Evolutionary conservation across 495 filamentous ascomycete species (phyloP).

Genomic region (Tuber borchii): DNA sequence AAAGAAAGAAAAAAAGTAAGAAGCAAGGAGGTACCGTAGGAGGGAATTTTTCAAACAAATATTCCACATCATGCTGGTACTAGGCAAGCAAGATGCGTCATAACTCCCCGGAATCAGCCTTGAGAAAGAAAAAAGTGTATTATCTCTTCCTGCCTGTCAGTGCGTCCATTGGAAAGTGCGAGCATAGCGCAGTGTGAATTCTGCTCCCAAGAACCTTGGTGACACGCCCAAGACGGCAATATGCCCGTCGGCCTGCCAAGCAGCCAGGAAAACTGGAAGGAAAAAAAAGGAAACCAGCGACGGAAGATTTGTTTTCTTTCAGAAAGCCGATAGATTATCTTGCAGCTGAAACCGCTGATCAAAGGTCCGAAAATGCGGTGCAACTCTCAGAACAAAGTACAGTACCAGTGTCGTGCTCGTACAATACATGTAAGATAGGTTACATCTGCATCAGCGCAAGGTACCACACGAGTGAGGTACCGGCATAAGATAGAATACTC

Average conservation of each 20-base stretch:
- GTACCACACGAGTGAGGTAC: background rate
- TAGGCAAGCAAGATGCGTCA: background rate
- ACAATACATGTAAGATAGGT: background rate
- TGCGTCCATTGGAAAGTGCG: background rate
- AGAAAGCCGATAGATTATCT: background rate
- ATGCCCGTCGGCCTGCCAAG: background rate
- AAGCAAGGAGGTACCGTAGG: background rate
- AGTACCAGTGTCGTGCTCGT: too few species aligned
- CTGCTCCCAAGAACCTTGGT: background rate
- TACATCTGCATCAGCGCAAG: background rate
- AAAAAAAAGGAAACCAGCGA: background rate
- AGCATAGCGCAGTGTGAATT: background rate
- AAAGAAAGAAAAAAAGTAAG: background rate
- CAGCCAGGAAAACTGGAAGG: background rate
- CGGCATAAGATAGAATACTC: background rate
- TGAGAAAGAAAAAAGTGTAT: background rate
- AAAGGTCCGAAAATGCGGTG: background rate
- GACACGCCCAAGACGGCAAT: background rate
- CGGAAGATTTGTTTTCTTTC: background rate
- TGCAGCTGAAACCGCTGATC: background rate
- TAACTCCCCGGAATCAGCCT: background rate
- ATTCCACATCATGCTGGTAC: background rate
- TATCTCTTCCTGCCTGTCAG: background rate
- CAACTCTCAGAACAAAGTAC: background rate
- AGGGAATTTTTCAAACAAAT: background rate